Conservation (phyloP, 192 early-diverging fungal genomes). For the Coemansia sp. region DNA sequence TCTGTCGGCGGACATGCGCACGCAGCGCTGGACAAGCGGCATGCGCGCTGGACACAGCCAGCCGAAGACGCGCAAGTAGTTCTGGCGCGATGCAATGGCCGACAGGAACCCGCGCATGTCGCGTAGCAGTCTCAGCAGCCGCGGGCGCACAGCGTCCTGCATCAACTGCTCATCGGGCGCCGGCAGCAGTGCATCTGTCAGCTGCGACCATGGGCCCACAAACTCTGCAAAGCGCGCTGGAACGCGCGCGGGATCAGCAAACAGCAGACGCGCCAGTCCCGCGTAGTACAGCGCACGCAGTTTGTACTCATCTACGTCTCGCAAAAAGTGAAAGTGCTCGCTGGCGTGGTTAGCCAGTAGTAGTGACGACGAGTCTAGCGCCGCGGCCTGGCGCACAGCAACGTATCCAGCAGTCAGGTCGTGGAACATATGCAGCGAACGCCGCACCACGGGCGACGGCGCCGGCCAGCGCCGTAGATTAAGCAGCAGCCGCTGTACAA, state of each 20-base stretch:
- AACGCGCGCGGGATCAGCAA: constrained; percentile 63
- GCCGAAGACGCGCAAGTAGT: constrained; percentile 74
- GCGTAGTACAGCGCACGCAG: constrained; percentile 74
- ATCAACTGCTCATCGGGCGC: constrained; percentile 58
- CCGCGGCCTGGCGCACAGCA: constrained; percentile 72
- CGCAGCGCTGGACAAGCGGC: constrained; percentile 60
- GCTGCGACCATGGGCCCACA: constrained; percentile 64
- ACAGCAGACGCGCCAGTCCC: constrained; percentile 74
- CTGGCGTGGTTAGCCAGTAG: constrained; percentile 72
- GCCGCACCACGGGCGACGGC: constrained; percentile 57
- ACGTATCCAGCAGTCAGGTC: constrained; percentile 78
- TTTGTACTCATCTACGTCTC: constrained; percentile 58
- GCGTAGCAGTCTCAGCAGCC: constrained; percentile 64
- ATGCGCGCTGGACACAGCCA: constrained; percentile 81
- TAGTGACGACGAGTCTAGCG: constrained; percentile 66
- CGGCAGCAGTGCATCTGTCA: constrained; percentile 56
- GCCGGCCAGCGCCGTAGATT: constrained; percentile 65
- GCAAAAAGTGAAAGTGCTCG: constrained; percentile 73
- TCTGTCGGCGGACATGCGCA: constrained; percentile 62
- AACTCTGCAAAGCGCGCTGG: constrained; percentile 66
- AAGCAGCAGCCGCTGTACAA: constrained; percentile 51
- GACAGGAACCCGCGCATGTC: constrained; percentile 77
- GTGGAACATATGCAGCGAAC: constrained; percentile 71
- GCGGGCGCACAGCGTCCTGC: constrained; percentile 46
- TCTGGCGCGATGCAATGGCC: constrained; percentile 59